phyloP scores from a whole-genome alignment of 1,284 basidiomycete species.

The Sporisorium scitamineum region DNA sequence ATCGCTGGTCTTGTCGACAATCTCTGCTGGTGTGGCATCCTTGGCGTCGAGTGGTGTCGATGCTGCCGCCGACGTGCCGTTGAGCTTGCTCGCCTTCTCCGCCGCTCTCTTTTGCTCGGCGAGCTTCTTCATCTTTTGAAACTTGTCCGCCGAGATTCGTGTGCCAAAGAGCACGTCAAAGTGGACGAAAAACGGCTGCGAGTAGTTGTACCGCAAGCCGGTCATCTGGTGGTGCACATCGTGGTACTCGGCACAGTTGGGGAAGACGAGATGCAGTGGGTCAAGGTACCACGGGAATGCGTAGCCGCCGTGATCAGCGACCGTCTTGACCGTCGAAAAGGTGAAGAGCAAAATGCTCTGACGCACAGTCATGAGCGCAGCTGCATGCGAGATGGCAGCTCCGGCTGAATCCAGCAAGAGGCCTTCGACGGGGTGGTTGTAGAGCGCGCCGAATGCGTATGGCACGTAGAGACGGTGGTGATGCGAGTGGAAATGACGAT shows the following conservation, averaged over 20 bases:
- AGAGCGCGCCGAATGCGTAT: constrained; percentile 95
- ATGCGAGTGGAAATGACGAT: constrained; percentile 90
- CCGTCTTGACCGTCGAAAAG: constrained; percentile 90
- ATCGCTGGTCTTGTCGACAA: constrained; percentile 28
- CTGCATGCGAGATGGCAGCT: constrained; percentile 80
- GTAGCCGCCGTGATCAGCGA: constrained; percentile 98
- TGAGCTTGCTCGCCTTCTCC: constrained; percentile 11
- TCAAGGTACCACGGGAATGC: constrained; percentile 83
- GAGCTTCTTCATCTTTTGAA: constrained; percentile 55
- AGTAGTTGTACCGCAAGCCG: constrained; percentile 95
- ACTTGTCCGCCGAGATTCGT: constrained; percentile 74
- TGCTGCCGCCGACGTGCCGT: neutral
- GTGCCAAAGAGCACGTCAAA: constrained; percentile 78
- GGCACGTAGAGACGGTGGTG: constrained; percentile 97
- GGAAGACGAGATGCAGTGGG: constrained; percentile 81
- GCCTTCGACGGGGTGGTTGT: constrained; percentile 95
- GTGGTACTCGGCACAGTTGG: constrained; percentile 97
- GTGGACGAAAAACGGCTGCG: constrained; percentile 83
- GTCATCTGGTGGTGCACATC: constrained; percentile 95
- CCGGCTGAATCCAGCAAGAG: constrained; percentile 90
- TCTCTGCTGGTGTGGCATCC: constrained; percentile 36
- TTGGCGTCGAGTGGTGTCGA: constrained; percentile 7
- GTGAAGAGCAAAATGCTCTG: constrained; percentile 83
- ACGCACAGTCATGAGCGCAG: constrained; percentile 81
- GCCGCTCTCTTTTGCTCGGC: constrained; percentile 33